Evolutionary conservation across 140 eudicot genomes (phyloP).

Genomic region (Bidens hawaiensis): DNA sequence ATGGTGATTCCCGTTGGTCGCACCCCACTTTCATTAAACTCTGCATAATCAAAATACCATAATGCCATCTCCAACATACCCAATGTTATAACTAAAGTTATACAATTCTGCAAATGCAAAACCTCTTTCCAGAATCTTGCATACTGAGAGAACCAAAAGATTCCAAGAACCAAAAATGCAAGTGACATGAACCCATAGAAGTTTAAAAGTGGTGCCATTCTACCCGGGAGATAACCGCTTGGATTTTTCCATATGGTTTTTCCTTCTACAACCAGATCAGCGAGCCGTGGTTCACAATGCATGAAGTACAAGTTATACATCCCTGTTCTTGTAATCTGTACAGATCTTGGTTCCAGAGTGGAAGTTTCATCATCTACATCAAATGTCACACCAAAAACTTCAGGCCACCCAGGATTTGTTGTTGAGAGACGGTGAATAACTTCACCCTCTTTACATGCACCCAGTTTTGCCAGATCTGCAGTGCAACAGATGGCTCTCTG

Average conservation of each 20-base stretch:
- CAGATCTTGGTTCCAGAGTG: constrained; percentile 54
- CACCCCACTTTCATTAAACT: constrained; percentile 84
- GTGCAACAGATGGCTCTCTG: constrained; percentile 98
- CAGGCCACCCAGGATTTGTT: constrained; percentile 92
- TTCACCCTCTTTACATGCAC: constrained; percentile 82
- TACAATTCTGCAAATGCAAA: constrained; percentile 83
- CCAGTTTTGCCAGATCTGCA: constrained; percentile 91
- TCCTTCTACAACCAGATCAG: constrained; percentile 65
- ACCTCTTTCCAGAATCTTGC: constrained; percentile 98
- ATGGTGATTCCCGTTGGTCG: constrained; percentile 90
- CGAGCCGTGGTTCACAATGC: constrained; percentile 78
- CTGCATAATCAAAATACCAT: constrained; percentile 97
- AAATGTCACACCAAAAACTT: constrained; percentile 67
- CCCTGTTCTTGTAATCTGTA: constrained; percentile 81
- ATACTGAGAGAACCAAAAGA: constrained; percentile 95
- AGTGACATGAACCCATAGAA: constrained; percentile 98
- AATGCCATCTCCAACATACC: constrained; percentile 99
- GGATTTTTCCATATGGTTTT: constrained; percentile 98
- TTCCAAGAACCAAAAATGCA: constrained; percentile 76
- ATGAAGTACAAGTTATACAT: constrained; percentile 94
- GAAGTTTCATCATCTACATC: constrained; percentile 47
- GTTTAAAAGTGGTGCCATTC: constrained; percentile 97
- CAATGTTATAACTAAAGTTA: constrained; percentile 84
- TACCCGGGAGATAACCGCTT: constrained; percentile 85
- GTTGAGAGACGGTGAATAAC: constrained; percentile 87